Percentiles rank a stretch among this genome's conserved stretches.
These are phyloP conservation scores for Phoenix roebelenii DNA, from an alignment of 176 grass and related monocot genomes.

Conservation along the genomic window DNA sequence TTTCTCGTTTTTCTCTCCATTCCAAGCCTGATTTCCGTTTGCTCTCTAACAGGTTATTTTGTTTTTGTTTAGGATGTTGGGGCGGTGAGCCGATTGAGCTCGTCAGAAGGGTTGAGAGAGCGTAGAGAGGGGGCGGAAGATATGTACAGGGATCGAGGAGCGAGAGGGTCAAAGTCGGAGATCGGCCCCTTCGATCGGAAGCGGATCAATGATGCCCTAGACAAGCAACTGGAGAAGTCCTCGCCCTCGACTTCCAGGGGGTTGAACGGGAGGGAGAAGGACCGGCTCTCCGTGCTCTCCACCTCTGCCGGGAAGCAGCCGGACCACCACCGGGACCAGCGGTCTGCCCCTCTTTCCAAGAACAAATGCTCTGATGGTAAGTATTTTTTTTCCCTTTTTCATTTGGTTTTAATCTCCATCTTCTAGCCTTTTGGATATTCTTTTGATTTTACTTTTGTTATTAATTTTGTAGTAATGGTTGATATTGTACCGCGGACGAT, in stretches of 20 bases:
- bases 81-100: background rate
- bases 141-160: conserved; percentile 3
- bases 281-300: background rate
- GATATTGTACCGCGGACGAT: too few relatives aligned
- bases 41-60: background rate
- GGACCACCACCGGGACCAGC: conserved; percentile 2
- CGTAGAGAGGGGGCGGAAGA: background rate
- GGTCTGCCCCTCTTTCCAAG: background rate
- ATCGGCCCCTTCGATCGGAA: background rate
- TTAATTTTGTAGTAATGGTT: too few relatives aligned
- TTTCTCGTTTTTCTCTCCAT: too few relatives aligned
- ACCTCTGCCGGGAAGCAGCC: background rate
- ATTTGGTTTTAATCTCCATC: background rate
- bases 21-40: too few relatives aligned
- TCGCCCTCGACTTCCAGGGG: background rate
- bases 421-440: background rate
- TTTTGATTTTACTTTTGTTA: background rate
- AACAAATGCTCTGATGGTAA: conserved; percentile 13
- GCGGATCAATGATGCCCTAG: conserved; percentile 8
- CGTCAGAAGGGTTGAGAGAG: background rate
- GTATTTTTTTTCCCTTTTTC: background rate
- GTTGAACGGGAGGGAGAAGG: background rate
- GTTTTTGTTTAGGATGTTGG: background rate
- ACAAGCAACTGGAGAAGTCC: conserved; percentile 3
- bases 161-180: background rate